phyloP scores from a whole-genome alignment of 2,329 filamentous ascomycete genomes.

The Colletotrichum agaves region DNA sequence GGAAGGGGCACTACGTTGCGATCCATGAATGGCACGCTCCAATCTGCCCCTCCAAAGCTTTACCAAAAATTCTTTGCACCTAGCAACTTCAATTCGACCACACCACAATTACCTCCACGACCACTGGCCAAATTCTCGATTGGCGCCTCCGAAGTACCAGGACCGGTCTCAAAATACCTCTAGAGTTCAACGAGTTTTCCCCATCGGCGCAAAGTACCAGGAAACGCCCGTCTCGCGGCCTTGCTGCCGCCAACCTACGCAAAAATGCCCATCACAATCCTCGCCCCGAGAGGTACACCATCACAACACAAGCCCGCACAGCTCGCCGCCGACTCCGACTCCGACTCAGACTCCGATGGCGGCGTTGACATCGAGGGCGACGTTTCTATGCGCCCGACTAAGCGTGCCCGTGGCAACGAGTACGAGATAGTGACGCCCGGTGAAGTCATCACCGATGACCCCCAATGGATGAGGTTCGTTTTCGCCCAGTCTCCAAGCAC shows the following conservation, averaged over 20 bases:
- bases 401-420: slow-evolving; percentile 47
- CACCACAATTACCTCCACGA: slow-evolving; percentile 10
- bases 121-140: neutral
- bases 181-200: neutral
- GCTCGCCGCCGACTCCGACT: slow-evolving; percentile 52
- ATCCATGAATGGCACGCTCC: slow-evolving; percentile 8
- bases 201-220: neutral
- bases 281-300: slow-evolving; percentile 51
- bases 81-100: slow-evolving; percentile 12
- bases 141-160: neutral
- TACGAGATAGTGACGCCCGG: slow-evolving; percentile 84
- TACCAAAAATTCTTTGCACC: slow-evolving; percentile 37
- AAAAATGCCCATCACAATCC: slow-evolving; percentile 61
- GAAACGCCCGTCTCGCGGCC: neutral
- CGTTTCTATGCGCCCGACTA: slow-evolving; percentile 57
- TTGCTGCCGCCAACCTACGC: neutral
- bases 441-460: slow-evolving; percentile 86
- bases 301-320: slow-evolving; percentile 35
- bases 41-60: slow-evolving; percentile 36
- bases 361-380: slow-evolving; percentile 59
- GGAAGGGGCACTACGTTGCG: neutral
- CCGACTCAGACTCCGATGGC: slow-evolving; percentile 57
- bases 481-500: neutral
- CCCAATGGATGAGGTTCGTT: slow-evolving; percentile 91
- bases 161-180: neutral